phyloP scores from a whole-genome alignment of 805 yeast species.

The Wickerhamomyces subpelliculosus region DNA sequence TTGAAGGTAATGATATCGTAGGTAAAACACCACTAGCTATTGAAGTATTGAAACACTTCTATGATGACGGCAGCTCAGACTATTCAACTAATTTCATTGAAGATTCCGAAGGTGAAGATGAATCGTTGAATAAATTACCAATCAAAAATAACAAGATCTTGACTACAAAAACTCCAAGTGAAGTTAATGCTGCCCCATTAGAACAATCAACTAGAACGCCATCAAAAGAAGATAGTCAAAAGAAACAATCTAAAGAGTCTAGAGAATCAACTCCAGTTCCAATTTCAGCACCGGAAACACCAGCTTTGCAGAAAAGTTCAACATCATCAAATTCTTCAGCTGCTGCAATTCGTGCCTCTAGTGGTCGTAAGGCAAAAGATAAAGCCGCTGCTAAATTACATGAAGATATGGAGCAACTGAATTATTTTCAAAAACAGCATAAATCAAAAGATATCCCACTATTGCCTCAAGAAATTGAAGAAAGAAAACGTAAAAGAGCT shows the following conservation, averaged over 20 bases:
- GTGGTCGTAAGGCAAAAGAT: constrained; percentile 52
- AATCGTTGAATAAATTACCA: background rate
- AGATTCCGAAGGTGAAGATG: constrained; percentile 17
- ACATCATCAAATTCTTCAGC: constrained; percentile 2
- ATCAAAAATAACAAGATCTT: background rate
- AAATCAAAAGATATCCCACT: constrained; percentile 31
- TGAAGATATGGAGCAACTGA: constrained; percentile 60
- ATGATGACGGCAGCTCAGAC: constrained; percentile 28
- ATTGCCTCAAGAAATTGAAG: constrained; percentile 35
- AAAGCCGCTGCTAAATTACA: constrained; percentile 64
- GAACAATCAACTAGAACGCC: background rate
- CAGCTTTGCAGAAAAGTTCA: background rate
- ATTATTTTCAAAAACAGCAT: constrained; percentile 52
- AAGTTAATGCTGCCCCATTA: background rate
- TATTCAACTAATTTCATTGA: constrained; percentile 13
- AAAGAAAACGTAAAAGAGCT: constrained; percentile 22
- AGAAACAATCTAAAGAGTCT: background rate
- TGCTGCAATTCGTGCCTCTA: constrained; percentile 15
- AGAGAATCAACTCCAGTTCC: background rate
- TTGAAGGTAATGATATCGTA: constrained; percentile 38
- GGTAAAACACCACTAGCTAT: constrained; percentile 44
- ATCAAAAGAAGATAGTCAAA: background rate
- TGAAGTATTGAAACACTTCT: constrained; percentile 29
- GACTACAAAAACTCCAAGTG: background rate
- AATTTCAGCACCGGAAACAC: background rate